Evolutionary conservation across 2,329 filamentous ascomycete genomes (phyloP), one percentile per base, ranked within the genome.

Genomic region (Gyromitra esculenta): DNA sequence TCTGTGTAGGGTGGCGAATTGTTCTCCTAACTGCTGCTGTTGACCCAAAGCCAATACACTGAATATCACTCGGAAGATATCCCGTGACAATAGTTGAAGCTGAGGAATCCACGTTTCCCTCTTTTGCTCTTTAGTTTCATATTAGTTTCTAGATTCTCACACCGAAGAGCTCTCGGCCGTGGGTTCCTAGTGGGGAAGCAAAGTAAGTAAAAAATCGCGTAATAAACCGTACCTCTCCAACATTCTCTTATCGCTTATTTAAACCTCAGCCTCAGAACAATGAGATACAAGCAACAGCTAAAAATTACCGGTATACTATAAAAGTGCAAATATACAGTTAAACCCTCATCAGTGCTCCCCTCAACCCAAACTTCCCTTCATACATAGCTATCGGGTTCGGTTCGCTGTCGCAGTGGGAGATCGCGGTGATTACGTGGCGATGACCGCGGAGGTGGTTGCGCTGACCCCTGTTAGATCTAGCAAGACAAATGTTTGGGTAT

Each of bases 31-130:
- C 25, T 4, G 25, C 25, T 4, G 25, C 25, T 31, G 7, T n/a
- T 8, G 7, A 63, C 18, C 8, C 5, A 11, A 7, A 50, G 9
- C 1, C 1, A 41, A 25, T 54, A 31, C 48, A 66, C 45, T 7
- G 25, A 41, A 41, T 54, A 66, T 66, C 63, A 66, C 63, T 66
- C 63, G 63, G n/a, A 5, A 8, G 8, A 31, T 65, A 31, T 39
- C 8, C 9, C 25, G 45, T 52, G 25, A 31, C 25, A 31, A 31
- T 3, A 31, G 25, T 31, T 31, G 25, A 3, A 31, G 25, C 1
- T 31, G 25, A 31, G 25, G 25, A 31, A 31, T 3, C 25, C 25
- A 31, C 25, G 25, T 31, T 31, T 31, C 25, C 25, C 25, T 31
- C 25, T 31, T 31, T 3, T 31, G 1, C 25, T 3, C 25, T 3